Base-by-base conservation (phyloP, 768 basidiomycete species). In the Cystoderma amianthinum region DNA sequence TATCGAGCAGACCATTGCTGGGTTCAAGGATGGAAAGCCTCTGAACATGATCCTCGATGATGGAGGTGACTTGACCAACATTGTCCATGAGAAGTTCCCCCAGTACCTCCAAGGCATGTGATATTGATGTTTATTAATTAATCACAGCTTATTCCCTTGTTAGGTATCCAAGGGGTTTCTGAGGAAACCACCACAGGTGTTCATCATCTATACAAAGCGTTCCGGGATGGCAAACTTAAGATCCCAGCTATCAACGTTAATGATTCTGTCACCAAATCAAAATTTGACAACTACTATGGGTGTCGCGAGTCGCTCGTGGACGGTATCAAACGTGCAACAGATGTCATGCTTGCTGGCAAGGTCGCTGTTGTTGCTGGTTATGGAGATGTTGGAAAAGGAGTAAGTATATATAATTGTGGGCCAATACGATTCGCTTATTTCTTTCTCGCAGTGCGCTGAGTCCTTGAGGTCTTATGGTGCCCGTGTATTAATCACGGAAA, bases 161-260 rank as follows among this genome's bases (percentile, higher is more conserved):
- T 48, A 91, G 93, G 76, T 48, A 84, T 96, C 67, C 80, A 80
- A 33, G 96, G 96, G 69, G 67, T 99, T 47, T 98, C 95, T 39
- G 96, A 99, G 72, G 96, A 99, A 74, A 99, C 96, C 51, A 99
- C 96, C 47, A 98, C 96, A 40, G 96, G 96, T 74, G 95, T 98
- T 32, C 96, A 98, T 72, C 94, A 97, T 71, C 75, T 99, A 20
- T 98, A 98, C 85, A 95, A 94, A 76, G 82, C 86, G 45, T 87
- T 93, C 85, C 83, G 91, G 51, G 92, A 96, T 34, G 95, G 94
- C 53, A 89, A 77, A 61, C 80, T 99, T 59, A 95, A 93, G 74
- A 76, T 97, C 50, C 95, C 96, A 46, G 96, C 96, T 48, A 98
- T 99, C 77, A 99, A 99, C 65, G 96, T 99, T 59, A 98, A 98